Conservation (phyloP, 257 asterid genomes). For the Ehretia macrophylla region DNA sequence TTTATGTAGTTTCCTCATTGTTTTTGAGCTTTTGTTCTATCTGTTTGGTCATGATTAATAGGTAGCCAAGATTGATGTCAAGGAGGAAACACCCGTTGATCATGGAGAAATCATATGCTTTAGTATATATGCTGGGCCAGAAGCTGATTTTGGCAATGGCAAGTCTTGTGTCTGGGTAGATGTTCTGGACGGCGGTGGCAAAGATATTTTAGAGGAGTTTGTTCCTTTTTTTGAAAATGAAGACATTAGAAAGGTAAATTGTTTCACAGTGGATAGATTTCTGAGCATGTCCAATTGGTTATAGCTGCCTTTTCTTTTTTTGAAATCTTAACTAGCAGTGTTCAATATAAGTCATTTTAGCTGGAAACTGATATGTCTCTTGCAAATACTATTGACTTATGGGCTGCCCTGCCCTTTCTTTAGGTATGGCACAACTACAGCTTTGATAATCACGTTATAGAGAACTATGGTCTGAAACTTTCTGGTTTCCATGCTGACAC, state of each 20-base stretch:
- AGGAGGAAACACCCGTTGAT: constrained; percentile 91
- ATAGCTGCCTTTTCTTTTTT: constrained; percentile 8
- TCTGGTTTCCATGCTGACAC: constrained; percentile 94
- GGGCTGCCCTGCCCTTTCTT: constrained; percentile 22
- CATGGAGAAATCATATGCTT: constrained; percentile 93
- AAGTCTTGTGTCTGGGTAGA: constrained; percentile 93
- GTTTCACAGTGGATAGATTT: not conserved
- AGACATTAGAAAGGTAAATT: constrained; percentile 64
- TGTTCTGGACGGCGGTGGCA: constrained; percentile 92
- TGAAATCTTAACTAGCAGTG: not conserved
- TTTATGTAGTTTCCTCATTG: not conserved
- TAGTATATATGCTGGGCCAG: constrained; percentile 82
- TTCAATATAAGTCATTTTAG: too few relatives aligned
- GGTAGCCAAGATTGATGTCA: constrained; percentile 92
- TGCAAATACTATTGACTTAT: not conserved
- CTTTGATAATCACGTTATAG: constrained; percentile 83
- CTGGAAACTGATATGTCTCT: not conserved
- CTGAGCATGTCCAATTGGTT: not conserved
- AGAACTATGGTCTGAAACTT: constrained; percentile 76
- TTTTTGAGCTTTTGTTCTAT: not conserved
- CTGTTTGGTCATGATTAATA: constrained; percentile 11
- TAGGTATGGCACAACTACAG: constrained; percentile 99
- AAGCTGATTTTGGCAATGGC: constrained; percentile 84
- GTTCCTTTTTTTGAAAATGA: constrained; percentile 83
- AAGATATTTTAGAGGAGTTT: constrained; percentile 61